These are phyloP conservation scores for Schwanniomyces sp. DNA, from an alignment of 805 yeast species.

Conservation along the genomic window DNA sequence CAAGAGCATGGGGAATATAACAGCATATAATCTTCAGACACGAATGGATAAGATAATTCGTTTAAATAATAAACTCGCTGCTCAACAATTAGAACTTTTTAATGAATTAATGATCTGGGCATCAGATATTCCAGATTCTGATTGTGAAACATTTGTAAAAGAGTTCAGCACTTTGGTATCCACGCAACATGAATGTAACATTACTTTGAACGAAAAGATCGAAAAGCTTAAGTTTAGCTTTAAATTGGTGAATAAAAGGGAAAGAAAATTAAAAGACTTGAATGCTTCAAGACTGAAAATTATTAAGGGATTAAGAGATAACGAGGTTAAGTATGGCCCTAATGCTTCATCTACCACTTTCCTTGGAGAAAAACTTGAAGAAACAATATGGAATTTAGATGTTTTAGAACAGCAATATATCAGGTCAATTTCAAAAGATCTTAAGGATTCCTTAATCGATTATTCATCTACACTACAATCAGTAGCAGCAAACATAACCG, in stretches of 20 bases:
- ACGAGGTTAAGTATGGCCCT: constrained; percentile 47
- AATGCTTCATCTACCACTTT: constrained; percentile 43
- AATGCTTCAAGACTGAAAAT: constrained; percentile 35
- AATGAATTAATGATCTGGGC: constrained; percentile 46
- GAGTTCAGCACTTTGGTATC: constrained; percentile 41
- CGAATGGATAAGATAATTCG: constrained; percentile 26
- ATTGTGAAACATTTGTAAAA: constrained; percentile 36
- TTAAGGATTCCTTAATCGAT: constrained; percentile 47
- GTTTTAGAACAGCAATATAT: constrained; percentile 53
- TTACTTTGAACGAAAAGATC: constrained; percentile 40
- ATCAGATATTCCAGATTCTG: constrained; percentile 34
- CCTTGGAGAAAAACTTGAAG: constrained; percentile 52
- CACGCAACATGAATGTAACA: constrained; percentile 34
- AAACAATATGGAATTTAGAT: constrained; percentile 47
- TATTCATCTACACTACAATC: constrained; percentile 35
- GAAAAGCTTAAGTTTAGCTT: constrained; percentile 45
- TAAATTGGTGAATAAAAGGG: constrained; percentile 49
- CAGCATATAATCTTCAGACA: constrained; percentile 9
- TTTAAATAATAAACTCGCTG: constrained; percentile 35
- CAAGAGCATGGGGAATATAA: constrained; percentile 4
- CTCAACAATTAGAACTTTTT: constrained; percentile 35
- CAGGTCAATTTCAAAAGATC: constrained; percentile 44
- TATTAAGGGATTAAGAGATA: constrained; percentile 36
- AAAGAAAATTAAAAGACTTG: constrained; percentile 44
- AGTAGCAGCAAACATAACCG: constrained; percentile 22